Base-by-base conservation (phyloP, 345 rosid genomes). In the Lumnitzera littorea region DNA sequence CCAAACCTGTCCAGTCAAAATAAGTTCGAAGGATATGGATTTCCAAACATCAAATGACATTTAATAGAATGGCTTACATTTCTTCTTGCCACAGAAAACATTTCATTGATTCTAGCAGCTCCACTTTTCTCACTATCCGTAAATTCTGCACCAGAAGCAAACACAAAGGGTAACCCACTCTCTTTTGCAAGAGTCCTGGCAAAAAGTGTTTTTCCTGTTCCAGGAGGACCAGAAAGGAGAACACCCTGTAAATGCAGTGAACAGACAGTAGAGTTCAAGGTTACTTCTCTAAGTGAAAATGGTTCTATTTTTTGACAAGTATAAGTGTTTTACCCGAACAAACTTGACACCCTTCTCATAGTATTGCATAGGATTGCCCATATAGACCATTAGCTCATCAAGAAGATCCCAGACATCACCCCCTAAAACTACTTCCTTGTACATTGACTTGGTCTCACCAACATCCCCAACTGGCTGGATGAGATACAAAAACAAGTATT, bases 351-450 rank as follows among this genome's bases (percentile, higher is more conserved):
- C 88, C 71, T 75, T 85, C 65, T 92, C 96, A 73, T 85, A 89
- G 77, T 92, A 89, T 31, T 85, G 86, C 96, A 87, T 85, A 63
- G 98, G 96, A 69, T 89, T 92, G 27, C 88, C 79, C 96, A 92
- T 89, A 74, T 92, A 89, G 54, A 84, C 80, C 96, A 89, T 92
- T 65, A 92, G 78, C 68, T 92, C 98, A 78, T 92, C 96, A 46
- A 92, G 91, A 66, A 92, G 91, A 81, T 87, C 96, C 98, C 98
- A 92, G 51, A 89, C 96, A 82, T 92, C 98, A 65, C 96, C 98
- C 17, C 98, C 98, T 61, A 92, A 76, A 56, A 89, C 94, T 54
- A 92, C 98, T 72, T 92, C 98, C 72, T 89, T 87, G 68, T 83
- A 72, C 96, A 75, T 92, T 15, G 96, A 84, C 78, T 87, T 92